Conservation (phyloP, 2,329 filamentous ascomycete species). For the Penicillium sp. region DNA sequence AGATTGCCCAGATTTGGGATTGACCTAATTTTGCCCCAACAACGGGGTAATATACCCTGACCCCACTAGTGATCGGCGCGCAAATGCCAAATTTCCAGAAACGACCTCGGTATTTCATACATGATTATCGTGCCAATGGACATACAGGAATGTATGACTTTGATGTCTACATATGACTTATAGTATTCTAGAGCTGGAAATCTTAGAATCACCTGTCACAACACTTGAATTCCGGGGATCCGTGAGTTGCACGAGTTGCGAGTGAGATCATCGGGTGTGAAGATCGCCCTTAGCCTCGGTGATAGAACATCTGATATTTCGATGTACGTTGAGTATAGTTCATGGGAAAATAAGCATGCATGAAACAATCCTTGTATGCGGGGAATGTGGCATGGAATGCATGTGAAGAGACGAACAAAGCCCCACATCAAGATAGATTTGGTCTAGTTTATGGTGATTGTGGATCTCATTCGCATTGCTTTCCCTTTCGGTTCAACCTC, state of each 20-base stretch:
- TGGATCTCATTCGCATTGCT: constrained; percentile 6
- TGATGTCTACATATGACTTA: background rate
- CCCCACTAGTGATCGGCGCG: background rate
- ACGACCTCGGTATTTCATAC: background rate
- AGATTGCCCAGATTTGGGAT: background rate
- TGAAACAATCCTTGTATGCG: background rate
- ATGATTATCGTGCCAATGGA: background rate
- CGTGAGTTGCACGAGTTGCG: background rate
- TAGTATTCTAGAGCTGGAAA: background rate
- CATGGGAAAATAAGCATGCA: background rate
- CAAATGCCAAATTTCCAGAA: background rate
- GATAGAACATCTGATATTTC: background rate
- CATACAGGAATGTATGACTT: background rate
- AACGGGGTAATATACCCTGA: background rate
- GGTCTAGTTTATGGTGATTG: background rate
- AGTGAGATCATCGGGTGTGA: background rate
- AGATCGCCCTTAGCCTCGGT: background rate
- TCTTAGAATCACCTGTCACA: too few species aligned
- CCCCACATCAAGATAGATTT: background rate
- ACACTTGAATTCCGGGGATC: too few species aligned
- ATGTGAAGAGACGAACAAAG: background rate
- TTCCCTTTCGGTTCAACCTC: constrained; percentile 3
- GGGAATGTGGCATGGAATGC: background rate
- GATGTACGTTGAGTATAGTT: background rate
- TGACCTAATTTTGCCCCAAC: background rate